A percentile compares a stretch with the other conserved stretches of the same genome.
Evolutionary conservation across 2,329 filamentous ascomycete species (phyloP).

Genomic region (Gliomastix tumulicola): DNA sequence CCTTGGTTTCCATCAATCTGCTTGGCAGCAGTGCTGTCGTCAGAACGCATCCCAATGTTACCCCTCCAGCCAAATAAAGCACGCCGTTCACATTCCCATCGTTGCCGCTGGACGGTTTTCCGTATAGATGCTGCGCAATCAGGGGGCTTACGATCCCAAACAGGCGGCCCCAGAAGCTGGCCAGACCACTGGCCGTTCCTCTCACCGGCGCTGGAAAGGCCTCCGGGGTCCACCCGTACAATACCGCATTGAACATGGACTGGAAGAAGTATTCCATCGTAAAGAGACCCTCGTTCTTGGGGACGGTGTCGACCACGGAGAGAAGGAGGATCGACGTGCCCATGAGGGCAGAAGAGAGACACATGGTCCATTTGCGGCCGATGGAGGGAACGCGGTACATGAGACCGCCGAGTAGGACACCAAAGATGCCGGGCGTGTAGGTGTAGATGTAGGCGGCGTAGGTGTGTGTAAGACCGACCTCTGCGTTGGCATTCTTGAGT

Average conservation of each 20-base stretch:
- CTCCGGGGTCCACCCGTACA: slow-evolving; percentile 45
- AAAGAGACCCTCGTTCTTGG: slow-evolving; percentile 28
- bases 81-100: slow-evolving; percentile 38
- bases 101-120: slow-evolving; percentile 13
- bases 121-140: slow-evolving; percentile 39
- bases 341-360: slow-evolving; percentile 33
- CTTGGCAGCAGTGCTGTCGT: slow-evolving; percentile 40
- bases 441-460: slow-evolving; percentile 49
- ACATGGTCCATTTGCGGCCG: slow-evolving; percentile 35
- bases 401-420: slow-evolving; percentile 37
- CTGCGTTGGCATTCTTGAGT: slow-evolving; percentile 38
- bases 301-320: slow-evolving; percentile 28
- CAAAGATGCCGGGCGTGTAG: slow-evolving; percentile 43
- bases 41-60: slow-evolving; percentile 44
- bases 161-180: slow-evolving; percentile 51
- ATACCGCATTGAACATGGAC: slow-evolving; percentile 26
- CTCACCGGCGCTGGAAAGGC: slow-evolving; percentile 48
- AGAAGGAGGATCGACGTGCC: slow-evolving; percentile 39
- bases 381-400: slow-evolving; percentile 29
- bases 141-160: slow-evolving; percentile 52
- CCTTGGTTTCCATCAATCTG: slow-evolving; percentile 22
- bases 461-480: slow-evolving; percentile 34
- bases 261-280: slow-evolving; percentile 37
- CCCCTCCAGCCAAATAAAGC: slow-evolving; percentile 47
- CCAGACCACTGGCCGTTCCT: slow-evolving; percentile 48